These are phyloP conservation scores for Allantophomopsis cytisporea DNA, from an alignment of 2,329 filamentous ascomycete species.

Conservation along the genomic window DNA sequence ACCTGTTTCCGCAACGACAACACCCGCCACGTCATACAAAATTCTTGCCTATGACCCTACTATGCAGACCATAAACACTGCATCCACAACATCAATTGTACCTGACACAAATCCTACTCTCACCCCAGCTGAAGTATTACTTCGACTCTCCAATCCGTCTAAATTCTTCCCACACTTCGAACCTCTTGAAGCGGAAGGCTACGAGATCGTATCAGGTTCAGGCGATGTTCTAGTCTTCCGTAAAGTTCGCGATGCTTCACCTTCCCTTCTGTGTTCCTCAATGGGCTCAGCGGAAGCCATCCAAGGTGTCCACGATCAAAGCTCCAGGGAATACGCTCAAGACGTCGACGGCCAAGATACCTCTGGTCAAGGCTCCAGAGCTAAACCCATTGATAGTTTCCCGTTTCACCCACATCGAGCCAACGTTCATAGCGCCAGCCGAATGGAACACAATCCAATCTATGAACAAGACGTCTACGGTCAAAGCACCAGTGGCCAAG, in stretches of 20 bases:
- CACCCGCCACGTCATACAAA: slow-evolving; percentile 35
- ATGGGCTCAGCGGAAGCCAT: not conserved
- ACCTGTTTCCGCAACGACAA: not conserved
- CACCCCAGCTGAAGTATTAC: slow-evolving; percentile 45
- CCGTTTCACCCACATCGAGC: no score
- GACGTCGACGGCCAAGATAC: no score
- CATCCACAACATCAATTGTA: slow-evolving; percentile 44
- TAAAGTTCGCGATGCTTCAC: slow-evolving; percentile 30
- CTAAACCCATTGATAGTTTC: no score
- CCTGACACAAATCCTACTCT: slow-evolving; percentile 32
- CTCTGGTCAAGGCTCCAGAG: slow-evolving; percentile 19
- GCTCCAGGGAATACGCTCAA: no score
- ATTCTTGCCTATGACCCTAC: slow-evolving; percentile 51
- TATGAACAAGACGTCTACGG: no score
- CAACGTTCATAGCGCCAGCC: no score
- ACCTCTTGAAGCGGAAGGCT: slow-evolving; percentile 44
- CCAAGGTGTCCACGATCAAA: no score
- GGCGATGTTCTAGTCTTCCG: slow-evolving; percentile 54
- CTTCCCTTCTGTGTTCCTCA: slow-evolving; percentile 3
- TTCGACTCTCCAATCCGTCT: slow-evolving; percentile 44
- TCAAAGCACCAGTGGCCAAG: no score
- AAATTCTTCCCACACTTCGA: slow-evolving; percentile 53
- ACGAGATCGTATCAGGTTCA: slow-evolving; percentile 50
- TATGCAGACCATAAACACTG: slow-evolving; percentile 40
- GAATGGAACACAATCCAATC: no score